A percentile compares a stretch with the other conserved stretches of the same genome.
Conservation (phyloP, 805 yeast genomes). For the Candida hungchunana region DNA sequence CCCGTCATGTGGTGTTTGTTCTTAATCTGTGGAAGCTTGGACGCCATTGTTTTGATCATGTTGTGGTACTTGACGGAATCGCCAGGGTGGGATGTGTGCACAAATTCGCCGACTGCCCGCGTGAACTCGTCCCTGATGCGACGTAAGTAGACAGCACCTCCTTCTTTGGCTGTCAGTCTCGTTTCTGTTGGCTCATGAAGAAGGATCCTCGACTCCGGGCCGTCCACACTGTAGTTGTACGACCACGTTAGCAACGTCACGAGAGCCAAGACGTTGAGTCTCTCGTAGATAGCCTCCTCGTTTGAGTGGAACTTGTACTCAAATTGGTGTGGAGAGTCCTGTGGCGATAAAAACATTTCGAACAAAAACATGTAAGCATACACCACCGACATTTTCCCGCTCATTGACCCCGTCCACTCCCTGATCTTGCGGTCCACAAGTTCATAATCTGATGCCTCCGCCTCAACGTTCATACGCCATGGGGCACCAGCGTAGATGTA, state of each 20-base stretch:
- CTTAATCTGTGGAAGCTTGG: conserved; percentile 34
- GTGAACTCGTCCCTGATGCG: conserved; percentile 44
- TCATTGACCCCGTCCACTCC: conserved; percentile 45
- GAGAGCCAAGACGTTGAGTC: conserved; percentile 33
- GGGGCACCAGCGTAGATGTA: conserved; percentile 82
- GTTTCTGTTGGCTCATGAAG: conserved; percentile 17
- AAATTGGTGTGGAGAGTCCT: conserved; percentile 37
- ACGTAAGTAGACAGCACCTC: conserved; percentile 46
- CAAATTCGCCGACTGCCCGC: conserved; percentile 28
- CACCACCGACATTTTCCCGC: conserved; percentile 50
- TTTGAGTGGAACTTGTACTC: conserved; percentile 45
- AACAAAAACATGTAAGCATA: conserved; percentile 59
- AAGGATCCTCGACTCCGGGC: conserved; percentile 38
- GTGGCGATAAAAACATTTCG: conserved; percentile 58
- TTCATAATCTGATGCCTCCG: conserved; percentile 47
- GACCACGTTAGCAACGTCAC: conserved; percentile 42
- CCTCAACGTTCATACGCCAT: conserved; percentile 66
- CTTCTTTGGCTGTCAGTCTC: conserved; percentile 36
- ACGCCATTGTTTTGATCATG: conserved; percentile 38
- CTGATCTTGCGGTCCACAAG: conserved; percentile 45
- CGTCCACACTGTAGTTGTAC: conserved; percentile 43
- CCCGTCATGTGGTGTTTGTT: conserved; percentile 53
- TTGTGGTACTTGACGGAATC: conserved; percentile 38
- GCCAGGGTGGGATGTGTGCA: conserved; percentile 28
- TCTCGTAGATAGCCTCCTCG: conserved; percentile 43